Conservation (phyloP, 2,329 filamentous ascomycete genomes). For the Epichloe baconii region DNA sequence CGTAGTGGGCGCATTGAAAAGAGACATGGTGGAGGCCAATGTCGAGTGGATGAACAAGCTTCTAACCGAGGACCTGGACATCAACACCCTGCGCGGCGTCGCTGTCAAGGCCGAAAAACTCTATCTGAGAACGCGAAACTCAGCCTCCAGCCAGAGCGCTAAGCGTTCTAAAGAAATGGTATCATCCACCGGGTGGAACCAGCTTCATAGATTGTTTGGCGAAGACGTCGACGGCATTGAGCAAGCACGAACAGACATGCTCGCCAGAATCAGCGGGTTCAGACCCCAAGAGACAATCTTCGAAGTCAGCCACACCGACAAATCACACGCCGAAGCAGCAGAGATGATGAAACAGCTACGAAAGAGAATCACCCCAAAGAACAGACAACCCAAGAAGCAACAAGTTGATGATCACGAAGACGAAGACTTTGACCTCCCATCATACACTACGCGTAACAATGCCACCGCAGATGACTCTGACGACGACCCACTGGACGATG, state of each 20-base stretch:
- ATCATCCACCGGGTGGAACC: constrained; percentile 53
- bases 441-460: background rate
- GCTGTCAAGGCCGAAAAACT: constrained; percentile 83
- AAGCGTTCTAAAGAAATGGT: constrained; percentile 74
- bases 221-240: constrained; percentile 52
- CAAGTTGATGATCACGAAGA: constrained; percentile 18
- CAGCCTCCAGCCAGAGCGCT: constrained; percentile 80
- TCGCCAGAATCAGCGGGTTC: constrained; percentile 79
- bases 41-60: constrained; percentile 77
- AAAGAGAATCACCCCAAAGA: constrained; percentile 52
- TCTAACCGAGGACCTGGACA: constrained; percentile 60
- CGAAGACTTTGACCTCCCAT: constrained; percentile 14
- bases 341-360: constrained; percentile 64
- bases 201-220: constrained; percentile 71
- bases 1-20: constrained; percentile 62
- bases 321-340: constrained; percentile 50
- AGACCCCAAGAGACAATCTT: constrained; percentile 92
- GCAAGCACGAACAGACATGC: constrained; percentile 68
- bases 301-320: constrained; percentile 68
- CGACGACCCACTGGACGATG: constrained; percentile 6
- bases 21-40: constrained; percentile 60
- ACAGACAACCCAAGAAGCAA: constrained; percentile 27
- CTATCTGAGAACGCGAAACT: constrained; percentile 79
- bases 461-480: constrained; percentile 13
- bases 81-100: constrained; percentile 57